Conservation (phyloP, 495 filamentous ascomycete genomes). For the Tuber borchii region DNA sequence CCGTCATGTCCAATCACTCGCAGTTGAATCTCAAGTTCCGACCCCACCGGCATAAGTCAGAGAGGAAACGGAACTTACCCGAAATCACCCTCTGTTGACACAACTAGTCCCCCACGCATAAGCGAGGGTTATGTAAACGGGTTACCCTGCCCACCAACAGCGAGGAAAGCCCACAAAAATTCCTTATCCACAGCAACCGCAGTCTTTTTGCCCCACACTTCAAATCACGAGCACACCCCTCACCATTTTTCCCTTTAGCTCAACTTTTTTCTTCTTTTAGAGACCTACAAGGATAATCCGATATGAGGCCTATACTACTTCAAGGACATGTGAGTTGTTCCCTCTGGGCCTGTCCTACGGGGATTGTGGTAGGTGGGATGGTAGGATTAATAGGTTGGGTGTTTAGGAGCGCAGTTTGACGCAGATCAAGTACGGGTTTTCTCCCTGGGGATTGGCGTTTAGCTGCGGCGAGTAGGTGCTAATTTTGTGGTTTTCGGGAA, state of each 20-base stretch:
- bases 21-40: neutral
- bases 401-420: slow-evolving; percentile 85
- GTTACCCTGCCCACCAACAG: neutral
- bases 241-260: neutral
- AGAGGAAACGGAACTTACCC: neutral
- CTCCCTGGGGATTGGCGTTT: neutral
- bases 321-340: slow-evolving; percentile 70
- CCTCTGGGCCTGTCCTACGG: neutral
- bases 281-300: slow-evolving; percentile 25
- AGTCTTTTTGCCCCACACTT: slow-evolving; percentile 1
- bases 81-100: neutral
- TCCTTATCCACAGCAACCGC: neutral
- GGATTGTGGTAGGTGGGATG: neutral
- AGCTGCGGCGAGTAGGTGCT: slow-evolving; percentile 4
- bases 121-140: neutral
- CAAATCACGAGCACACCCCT: neutral
- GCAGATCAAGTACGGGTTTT: slow-evolving; percentile 74
- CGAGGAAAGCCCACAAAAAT: neutral
- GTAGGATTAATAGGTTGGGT: neutral
- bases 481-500: slow-evolving; percentile 21
- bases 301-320: slow-evolving; percentile 91
- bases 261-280: neutral
- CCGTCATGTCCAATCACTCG: neutral
- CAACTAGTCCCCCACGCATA: neutral
- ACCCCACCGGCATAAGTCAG: neutral